Base-by-base conservation (phyloP, 2,329 filamentous ascomycete species). In the Aschersonia sp. region DNA sequence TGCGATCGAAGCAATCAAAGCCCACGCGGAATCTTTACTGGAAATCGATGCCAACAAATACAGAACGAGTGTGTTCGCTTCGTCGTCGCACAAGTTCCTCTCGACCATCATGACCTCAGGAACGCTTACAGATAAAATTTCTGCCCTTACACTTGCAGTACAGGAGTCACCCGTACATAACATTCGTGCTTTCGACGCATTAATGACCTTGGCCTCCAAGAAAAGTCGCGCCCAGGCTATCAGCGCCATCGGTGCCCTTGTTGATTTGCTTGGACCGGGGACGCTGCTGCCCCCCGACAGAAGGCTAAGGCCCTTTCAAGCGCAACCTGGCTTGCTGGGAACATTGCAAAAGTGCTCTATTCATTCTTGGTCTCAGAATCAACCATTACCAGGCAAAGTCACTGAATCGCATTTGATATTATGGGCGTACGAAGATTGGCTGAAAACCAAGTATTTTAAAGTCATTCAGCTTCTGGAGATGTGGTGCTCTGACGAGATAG, bases 91-190 rank as follows among this genome's bases (percentile, higher is more conserved):
- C 65, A 94, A 89, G 63, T 98, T 98, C 71, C 82, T 97, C 72
- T 87, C 89, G 1, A 94, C 88, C 14, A 96, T 98, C 62, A 96
- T 97, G 86, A 73, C 87, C 8, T 94, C 89, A 2, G 92, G 92
- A 71, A 98, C 94, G 8, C 78, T 97, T 56, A 94, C 88, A 48
- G 92, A 98, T 64, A 97, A 96, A 64, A 84, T 97, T 42, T 98
- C 92, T 3, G 94, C 92, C 4, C 71, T 98, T 58, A 98, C 92
- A 5, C 72, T 98, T 55, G 85, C 92, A 48, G 81, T 96, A 10
- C 94, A 98, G 68, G 92, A 98, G 65, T 97, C 94, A 7, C 92
- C 92, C 14, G 69, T 97, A 46, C 92, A 98, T 65, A 97, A 89
- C 52, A 82, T 80, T 53, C 90, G 92, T 60, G 85, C 89, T 1